Base-by-base conservation (phyloP, 768 basidiomycete species). In the Russula sp. region DNA sequence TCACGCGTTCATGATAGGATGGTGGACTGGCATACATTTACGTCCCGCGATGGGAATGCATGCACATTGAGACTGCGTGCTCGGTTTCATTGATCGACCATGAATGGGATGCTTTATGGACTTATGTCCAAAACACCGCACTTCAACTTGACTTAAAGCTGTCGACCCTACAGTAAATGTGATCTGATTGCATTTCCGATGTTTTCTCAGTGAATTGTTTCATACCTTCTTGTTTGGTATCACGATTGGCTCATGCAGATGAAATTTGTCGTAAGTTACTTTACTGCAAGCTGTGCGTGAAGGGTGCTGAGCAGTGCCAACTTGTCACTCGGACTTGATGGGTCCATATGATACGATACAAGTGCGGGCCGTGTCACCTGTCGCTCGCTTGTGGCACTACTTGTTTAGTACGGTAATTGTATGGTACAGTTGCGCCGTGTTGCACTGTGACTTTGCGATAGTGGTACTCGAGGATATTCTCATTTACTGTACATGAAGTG, bases 401-500 rank as follows among this genome's bases (percentile, higher is more conserved):
- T 36, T 36, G 10, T 36, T 38, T 38, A 38, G 36, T 24, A n/a
- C 10, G 5, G 28, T 30, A n/a, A n/a, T 30, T 2, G 5, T 30
- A 30, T 5, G 9, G 46, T 11, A 20, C 10, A 13, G 46, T 10
- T 34, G 36, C 8, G 13, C 22, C n/a, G n/a, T 0, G 48, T 49
- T 49, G 48, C 13, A 40, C 16, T 2, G 24, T 49, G 22, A n/a
- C 18, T 11, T 13, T 2, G 22, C 5, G 20, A 46, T 46, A 53
- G 54, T n/a, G n/a, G 49, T 13, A 10, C 48, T 20, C 8, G 18
- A 30, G 26, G 16, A 52, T 24, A 50, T 6, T 20, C 20, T 61
- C 44, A 36, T 42, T 40, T 44, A 55, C 32, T 53, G 44, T 26
- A 52, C 34, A 59, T 48, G 57, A 64, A 57, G 50, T 51, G 26